Evolutionary conservation across 345 rosid species (phyloP).

Genomic region (Arabis alpina): DNA sequence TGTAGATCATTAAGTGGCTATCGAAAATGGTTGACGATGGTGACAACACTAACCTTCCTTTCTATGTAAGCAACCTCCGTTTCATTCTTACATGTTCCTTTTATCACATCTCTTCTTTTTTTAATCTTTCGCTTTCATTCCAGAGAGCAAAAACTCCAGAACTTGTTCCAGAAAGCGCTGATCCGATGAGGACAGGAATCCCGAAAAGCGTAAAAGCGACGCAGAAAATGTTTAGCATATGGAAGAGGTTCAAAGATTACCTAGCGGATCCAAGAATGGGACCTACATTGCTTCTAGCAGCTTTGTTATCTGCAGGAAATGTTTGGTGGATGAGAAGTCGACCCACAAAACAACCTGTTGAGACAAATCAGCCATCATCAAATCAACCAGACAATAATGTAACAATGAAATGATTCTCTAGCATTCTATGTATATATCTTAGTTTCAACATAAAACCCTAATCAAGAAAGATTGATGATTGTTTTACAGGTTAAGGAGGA

Average conservation of each 20-base stretch:
- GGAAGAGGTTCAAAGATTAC: slow-evolving; percentile 48
- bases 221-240: slow-evolving; percentile 46
- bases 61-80: slow-evolving; percentile 54
- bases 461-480: slow-evolving; percentile 20
- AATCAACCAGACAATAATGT: slow-evolving; percentile 50
- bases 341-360: slow-evolving; percentile 44
- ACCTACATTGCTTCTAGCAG: slow-evolving; percentile 76
- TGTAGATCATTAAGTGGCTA: slow-evolving; percentile 78
- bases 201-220: slow-evolving; percentile 66
- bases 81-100: slow-evolving; percentile 10
- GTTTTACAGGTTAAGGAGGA: slow-evolving; percentile 44
- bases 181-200: slow-evolving; percentile 70
- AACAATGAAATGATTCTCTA: slow-evolving; percentile 10
- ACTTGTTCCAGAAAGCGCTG: slow-evolving; percentile 79
- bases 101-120: slow-evolving; percentile 3
- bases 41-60: slow-evolving; percentile 78
- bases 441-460: not conserved
- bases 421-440: not conserved
- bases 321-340: slow-evolving; percentile 75
- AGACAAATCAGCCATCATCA: slow-evolving; percentile 45
- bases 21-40: slow-evolving; percentile 83
- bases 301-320: slow-evolving; percentile 70
- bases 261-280: slow-evolving; percentile 85
- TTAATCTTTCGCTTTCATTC: slow-evolving; percentile 27
- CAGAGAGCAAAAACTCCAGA: slow-evolving; percentile 84